A percentile compares a stretch with the other conserved stretches of the same genome.
Evolutionary conservation across 2,329 filamentous ascomycete species (phyloP).

Genomic region (Penicillium polonicum): DNA sequence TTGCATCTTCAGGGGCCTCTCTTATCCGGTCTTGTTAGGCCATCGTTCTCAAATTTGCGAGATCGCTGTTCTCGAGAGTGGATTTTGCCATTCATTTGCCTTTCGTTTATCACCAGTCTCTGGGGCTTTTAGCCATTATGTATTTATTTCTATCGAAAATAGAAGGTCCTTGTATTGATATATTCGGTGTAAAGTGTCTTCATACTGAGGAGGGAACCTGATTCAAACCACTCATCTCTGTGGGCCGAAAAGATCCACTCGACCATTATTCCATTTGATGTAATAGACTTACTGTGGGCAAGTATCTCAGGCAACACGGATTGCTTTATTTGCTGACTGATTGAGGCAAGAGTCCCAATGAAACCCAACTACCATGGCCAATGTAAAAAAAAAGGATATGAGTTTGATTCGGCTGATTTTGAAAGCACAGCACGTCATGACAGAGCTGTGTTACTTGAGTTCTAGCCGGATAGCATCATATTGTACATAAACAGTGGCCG

Average conservation of each 20-base stretch:
- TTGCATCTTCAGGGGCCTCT: constrained; percentile 7
- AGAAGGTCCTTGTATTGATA: not conserved
- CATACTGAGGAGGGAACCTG: not conserved
- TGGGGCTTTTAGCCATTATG: constrained; percentile 6
- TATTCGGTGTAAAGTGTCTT: not conserved
- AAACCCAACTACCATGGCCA: not conserved
- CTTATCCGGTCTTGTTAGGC: not conserved
- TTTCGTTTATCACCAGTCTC: constrained; percentile 14
- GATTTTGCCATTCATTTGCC: constrained; percentile 10
- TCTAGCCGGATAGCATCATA: constrained; percentile 65
- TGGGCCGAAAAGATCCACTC: not conserved
- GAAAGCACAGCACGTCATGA: not conserved
- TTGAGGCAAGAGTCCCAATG: too few species aligned
- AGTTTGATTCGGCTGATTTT: not conserved
- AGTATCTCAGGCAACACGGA: not conserved
- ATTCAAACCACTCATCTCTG: not conserved
- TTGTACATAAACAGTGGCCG: constrained; percentile 60
- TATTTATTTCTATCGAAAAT: constrained; percentile 11
- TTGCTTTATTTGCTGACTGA: not conserved
- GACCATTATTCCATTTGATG: too few species aligned
- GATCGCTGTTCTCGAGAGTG: not conserved
- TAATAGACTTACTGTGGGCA: not conserved
- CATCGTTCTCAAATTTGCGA: not conserved
- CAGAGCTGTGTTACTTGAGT: constrained; percentile 30
- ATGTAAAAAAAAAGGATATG: not conserved